Evolutionary conservation across 129 eudicot genomes (phyloP).

Genomic region (Heracleum sosnowskyi): DNA sequence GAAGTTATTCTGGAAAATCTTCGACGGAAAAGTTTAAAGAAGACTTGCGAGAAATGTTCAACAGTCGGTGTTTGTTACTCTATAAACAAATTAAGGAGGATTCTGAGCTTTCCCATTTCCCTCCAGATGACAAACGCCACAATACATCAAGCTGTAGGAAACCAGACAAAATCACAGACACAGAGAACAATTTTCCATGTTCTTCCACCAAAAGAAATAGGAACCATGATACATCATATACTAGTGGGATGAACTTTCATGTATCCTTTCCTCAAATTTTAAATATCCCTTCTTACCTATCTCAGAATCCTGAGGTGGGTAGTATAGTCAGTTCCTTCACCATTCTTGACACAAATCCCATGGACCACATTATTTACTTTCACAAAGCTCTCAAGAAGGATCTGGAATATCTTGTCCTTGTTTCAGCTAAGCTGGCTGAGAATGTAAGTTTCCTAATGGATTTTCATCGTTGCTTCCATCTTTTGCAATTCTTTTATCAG

Average conservation of each 20-base stretch:
- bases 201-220: conserved; percentile 20
- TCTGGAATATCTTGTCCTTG: conserved; percentile 46
- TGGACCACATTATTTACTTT: conserved; percentile 70
- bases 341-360: conserved; percentile 56
- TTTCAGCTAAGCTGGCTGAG: conserved; percentile 51
- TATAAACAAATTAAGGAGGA: conserved; percentile 33
- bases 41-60: conserved; percentile 52
- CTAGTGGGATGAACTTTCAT: conserved; percentile 47
- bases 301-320: conserved; percentile 22
- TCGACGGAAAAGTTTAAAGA: conserved; percentile 45
- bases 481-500: conserved; percentile 42
- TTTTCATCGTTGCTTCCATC: conserved; percentile 49
- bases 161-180: conserved; percentile 14
- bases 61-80: conserved; percentile 40
- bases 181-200: conserved; percentile 18
- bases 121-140: conserved; percentile 15
- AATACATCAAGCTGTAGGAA: conserved; percentile 13
- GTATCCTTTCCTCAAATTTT: conserved; percentile 45
- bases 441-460: conserved; percentile 36
- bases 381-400: conserved; percentile 83
- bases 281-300: conserved; percentile 27
- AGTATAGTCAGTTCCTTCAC: conserved; percentile 18
- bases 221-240: conserved; percentile 32
- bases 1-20: conserved; percentile 70
- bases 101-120: conserved; percentile 14